These are phyloP conservation scores for Pseudonitzschia multistriata DNA, from an alignment of 108 stramenopile species.

Conservation along the genomic window DNA sequence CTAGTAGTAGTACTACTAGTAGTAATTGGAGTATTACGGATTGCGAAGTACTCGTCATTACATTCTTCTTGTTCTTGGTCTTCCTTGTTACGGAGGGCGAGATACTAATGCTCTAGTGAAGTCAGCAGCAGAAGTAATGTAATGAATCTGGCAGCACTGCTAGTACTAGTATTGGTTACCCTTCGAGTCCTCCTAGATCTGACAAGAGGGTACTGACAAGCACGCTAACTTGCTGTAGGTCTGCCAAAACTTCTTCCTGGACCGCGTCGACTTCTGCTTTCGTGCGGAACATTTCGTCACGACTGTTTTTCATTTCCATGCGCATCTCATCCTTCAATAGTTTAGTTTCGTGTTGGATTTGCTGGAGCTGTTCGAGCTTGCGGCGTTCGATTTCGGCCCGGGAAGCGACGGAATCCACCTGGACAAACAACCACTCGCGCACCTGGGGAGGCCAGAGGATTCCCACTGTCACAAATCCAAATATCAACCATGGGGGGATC, in stretches of 20 bases:
- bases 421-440: constrained; percentile 75
- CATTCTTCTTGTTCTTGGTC: too few species aligned
- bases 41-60: too few species aligned
- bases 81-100: too few species aligned
- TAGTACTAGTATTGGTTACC: neutral
- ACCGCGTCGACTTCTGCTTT: constrained; percentile 66
- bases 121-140: too few species aligned
- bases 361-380: constrained; percentile 65
- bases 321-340: constrained; percentile 58
- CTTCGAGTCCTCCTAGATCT: constrained; percentile 37
- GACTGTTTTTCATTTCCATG: constrained; percentile 67
- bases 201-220: constrained; percentile 63
- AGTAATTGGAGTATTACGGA: too few species aligned
- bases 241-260: constrained; percentile 70
- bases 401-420: constrained; percentile 60
- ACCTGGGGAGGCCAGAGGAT: constrained; percentile 86
- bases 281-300: constrained; percentile 65
- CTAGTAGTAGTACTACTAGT: too few species aligned
- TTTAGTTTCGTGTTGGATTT: constrained; percentile 59
- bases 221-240: constrained; percentile 74
- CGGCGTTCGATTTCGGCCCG: constrained; percentile 67
- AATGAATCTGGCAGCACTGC: too few species aligned
- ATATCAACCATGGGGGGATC: constrained; percentile 70
- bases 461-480: constrained; percentile 68
- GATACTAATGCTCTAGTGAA: too few species aligned